A percentile compares a stretch with the other conserved stretches of the same genome.
phyloP scores from a whole-genome alignment of 2,329 filamentous ascomycete species.

The Cylindrodendrum hubeiense region DNA sequence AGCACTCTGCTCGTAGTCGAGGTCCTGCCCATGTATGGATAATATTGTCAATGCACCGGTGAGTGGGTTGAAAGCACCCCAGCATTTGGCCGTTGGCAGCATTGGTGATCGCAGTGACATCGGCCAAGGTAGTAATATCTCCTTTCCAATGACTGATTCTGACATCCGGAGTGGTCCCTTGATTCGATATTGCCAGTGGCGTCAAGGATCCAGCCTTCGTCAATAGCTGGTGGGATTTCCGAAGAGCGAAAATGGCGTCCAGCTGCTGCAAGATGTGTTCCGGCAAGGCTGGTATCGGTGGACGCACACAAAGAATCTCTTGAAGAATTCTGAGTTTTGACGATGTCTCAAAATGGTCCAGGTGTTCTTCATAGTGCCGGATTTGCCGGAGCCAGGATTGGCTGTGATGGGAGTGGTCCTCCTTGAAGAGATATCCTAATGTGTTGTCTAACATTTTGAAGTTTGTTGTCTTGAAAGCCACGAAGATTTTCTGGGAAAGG shows the following conservation, averaged over 20 bases:
- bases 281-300: constrained; percentile 21
- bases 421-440: constrained; percentile 24
- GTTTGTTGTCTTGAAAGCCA: neutral
- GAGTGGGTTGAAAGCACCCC: constrained; percentile 39
- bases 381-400: constrained; percentile 7
- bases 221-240: constrained; percentile 20
- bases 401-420: neutral
- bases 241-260: constrained; percentile 21
- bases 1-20: constrained; percentile 34
- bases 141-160: constrained; percentile 33
- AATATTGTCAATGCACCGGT: constrained; percentile 42
- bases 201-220: constrained; percentile 7
- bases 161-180: neutral
- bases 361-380: constrained; percentile 26
- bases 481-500: neutral
- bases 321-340: constrained; percentile 27
- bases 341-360: constrained; percentile 31
- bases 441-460: constrained; percentile 17
- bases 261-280: constrained; percentile 22
- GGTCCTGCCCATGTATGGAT: constrained; percentile 39
- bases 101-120: constrained; percentile 37
- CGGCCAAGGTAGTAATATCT: constrained; percentile 35
- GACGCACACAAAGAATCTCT: constrained; percentile 31
- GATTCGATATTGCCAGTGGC: neutral
- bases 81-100: constrained; percentile 37